phyloP scores from a whole-genome alignment of 306 rosid genomes.

The Cucurbita maxima region DNA sequence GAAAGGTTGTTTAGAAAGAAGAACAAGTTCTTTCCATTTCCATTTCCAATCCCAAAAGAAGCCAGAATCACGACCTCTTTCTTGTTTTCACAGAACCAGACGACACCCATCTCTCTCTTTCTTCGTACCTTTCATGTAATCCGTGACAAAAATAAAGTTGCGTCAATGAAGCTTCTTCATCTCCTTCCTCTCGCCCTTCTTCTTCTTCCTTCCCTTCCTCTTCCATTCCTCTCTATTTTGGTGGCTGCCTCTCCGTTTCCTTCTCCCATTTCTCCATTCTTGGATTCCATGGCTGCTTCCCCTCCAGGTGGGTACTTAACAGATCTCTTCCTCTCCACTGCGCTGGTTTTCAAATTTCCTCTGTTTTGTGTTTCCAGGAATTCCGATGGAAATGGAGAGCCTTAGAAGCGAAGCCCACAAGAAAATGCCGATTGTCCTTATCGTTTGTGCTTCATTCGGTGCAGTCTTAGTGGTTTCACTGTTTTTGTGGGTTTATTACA shows the following conservation, averaged over 20 bases:
- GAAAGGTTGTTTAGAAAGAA: too few species aligned
- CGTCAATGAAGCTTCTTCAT: background rate
- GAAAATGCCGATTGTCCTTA: slow-evolving; percentile 38
- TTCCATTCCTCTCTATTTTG: slow-evolving; percentile 14
- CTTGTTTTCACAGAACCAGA: background rate
- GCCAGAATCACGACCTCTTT: background rate
- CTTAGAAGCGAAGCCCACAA: slow-evolving; percentile 31
- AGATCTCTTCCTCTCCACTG: slow-evolving; percentile 6
- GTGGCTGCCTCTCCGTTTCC: slow-evolving; percentile 17
- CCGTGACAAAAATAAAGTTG: background rate
- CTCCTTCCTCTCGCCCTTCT: background rate
- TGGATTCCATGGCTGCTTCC: slow-evolving; percentile 30
- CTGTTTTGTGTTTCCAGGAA: slow-evolving; percentile 21
- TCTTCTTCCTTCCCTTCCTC: background rate
- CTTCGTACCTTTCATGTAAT: background rate
- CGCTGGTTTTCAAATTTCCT: background rate
- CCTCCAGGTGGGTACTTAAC: slow-evolving; percentile 38
- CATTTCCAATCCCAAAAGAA: background rate
- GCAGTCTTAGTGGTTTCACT: slow-evolving; percentile 25
- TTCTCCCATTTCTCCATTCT: slow-evolving; percentile 25
- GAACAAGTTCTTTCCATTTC: background rate
- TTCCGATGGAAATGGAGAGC: slow-evolving; percentile 21
- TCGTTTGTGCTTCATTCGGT: slow-evolving; percentile 30
- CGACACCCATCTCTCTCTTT: background rate
- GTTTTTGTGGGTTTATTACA: slow-evolving; percentile 42